These are phyloP conservation scores for Macadamia tetraphylla DNA, from an alignment of 164 flowering plant genomes.

Conservation along the genomic window DNA sequence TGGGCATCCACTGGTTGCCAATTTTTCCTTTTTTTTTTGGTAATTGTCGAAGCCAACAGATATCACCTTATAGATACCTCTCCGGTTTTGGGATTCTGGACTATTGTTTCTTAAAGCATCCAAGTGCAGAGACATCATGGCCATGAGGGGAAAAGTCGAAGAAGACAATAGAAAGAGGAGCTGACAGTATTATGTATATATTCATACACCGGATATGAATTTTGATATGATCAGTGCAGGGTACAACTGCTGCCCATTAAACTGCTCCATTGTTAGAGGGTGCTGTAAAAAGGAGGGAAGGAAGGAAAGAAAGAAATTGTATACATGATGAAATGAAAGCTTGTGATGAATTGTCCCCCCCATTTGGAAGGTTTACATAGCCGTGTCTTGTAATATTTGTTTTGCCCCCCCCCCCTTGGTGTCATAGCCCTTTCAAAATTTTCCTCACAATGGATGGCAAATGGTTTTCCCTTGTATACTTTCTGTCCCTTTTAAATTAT, in stretches of 20 bases:
- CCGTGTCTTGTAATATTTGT: no score
- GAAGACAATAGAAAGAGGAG: neutral
- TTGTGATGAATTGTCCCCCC: no score
- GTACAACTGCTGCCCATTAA: slow-evolving; percentile 7
- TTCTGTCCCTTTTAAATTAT: no score
- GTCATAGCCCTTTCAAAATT: no score
- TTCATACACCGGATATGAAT: slow-evolving; percentile 3
- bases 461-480: no score
- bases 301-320: slow-evolving; percentile 2
- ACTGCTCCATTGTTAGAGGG: neutral
- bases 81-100: slow-evolving; percentile 7
- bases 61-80: slow-evolving; percentile 3
- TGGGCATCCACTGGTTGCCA: slow-evolving; percentile 16
- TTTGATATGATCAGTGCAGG: slow-evolving; percentile 1
- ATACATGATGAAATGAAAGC: slow-evolving; percentile 10
- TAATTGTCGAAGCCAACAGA: slow-evolving; percentile 2
- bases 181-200: slow-evolving; percentile 14
- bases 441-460: slow-evolving; percentile 7
- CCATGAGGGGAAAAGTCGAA: slow-evolving; percentile 5
- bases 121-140: slow-evolving; percentile 7
- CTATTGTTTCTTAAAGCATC: slow-evolving; percentile 5
- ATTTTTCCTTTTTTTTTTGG: neutral
- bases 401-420: no score
- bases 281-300: slow-evolving; percentile 6
- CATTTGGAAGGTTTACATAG: no score